Conservation (phyloP, 148 eudicot species). For the Chenopodium album region DNA sequence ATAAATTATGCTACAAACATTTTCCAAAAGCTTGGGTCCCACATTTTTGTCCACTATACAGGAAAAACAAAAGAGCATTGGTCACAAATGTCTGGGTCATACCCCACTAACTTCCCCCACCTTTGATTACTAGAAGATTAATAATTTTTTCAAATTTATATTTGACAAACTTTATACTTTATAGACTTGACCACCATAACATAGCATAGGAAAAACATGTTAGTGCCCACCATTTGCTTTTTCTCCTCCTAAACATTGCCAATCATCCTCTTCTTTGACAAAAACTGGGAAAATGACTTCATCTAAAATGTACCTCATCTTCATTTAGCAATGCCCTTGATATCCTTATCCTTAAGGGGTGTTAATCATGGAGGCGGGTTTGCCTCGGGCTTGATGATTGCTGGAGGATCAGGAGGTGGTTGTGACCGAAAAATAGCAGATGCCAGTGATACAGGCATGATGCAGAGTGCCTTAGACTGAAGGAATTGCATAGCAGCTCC, state of each 20-base stretch:
- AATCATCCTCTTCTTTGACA: constrained; percentile 23
- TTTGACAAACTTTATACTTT: constrained; percentile 43
- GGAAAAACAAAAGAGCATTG: constrained; percentile 28
- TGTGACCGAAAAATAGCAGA: constrained; percentile 44
- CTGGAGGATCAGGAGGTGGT: constrained; percentile 35
- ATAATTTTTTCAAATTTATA: constrained; percentile 26
- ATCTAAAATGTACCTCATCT: neutral
- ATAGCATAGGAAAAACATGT: constrained; percentile 18
- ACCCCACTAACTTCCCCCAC: constrained; percentile 39
- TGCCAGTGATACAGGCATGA: constrained; percentile 52
- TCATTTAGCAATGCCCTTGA: neutral
- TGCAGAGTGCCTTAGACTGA: constrained; percentile 52
- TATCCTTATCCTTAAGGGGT: neutral
- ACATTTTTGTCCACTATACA: constrained; percentile 23
- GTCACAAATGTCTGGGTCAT: constrained; percentile 30
- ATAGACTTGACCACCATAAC: constrained; percentile 31
- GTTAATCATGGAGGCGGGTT: constrained; percentile 31
- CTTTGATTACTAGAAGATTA: constrained; percentile 22
- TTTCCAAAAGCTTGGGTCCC: constrained; percentile 31
- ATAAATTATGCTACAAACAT: constrained; percentile 29
- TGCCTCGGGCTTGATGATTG: constrained; percentile 36
- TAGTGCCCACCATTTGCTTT: constrained; percentile 21
- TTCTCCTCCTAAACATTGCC: constrained; percentile 10
- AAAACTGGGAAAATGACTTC: constrained; percentile 18
- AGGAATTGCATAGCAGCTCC: constrained; percentile 57